phyloP scores from a whole-genome alignment of 1,284 basidiomycete genomes.

The Gymnopus androsaceus region DNA sequence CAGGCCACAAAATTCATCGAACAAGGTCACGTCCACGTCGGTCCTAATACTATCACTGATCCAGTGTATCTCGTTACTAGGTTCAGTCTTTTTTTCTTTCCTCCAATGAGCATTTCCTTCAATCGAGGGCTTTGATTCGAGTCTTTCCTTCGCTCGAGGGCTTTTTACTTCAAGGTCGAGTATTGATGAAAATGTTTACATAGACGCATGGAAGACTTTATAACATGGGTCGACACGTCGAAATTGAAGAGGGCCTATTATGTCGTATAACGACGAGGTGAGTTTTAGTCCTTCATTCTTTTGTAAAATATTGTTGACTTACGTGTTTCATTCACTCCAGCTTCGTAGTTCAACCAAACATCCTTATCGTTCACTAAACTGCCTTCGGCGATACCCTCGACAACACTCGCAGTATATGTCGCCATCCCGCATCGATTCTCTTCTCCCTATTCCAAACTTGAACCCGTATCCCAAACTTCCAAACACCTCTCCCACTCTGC shows the following conservation, averaged over 20 bases:
- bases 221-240: slow-evolving; percentile 98
- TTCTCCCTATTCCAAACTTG: too few relatives aligned
- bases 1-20: slow-evolving; percentile 98
- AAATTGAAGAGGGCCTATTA: slow-evolving; percentile 95
- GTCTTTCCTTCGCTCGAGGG: too few relatives aligned
- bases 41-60: slow-evolving; percentile 94
- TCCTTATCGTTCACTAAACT: too few relatives aligned
- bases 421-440: too few relatives aligned
- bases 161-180: too few relatives aligned
- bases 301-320: slow-evolving; percentile 15
- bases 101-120: background rate
- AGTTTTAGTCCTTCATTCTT: slow-evolving; percentile 15
- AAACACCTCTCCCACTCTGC: too few relatives aligned
- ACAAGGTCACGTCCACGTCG: slow-evolving; percentile 97
- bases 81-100: slow-evolving; percentile 34
- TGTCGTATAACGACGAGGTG: slow-evolving; percentile 97
- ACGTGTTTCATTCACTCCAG: too few relatives aligned
- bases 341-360: too few relatives aligned
- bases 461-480: too few relatives aligned
- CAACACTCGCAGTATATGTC: too few relatives aligned
- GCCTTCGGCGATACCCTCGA: too few relatives aligned
- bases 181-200: slow-evolving; percentile 14
- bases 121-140: background rate
- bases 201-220: slow-evolving; percentile 98
- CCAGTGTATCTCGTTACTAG: slow-evolving; percentile 96